A percentile compares a stretch with the other conserved stretches of the same genome.
Conservation (phyloP, 2,329 filamentous ascomycete genomes). For the Annulohypoxylon truncatum region DNA sequence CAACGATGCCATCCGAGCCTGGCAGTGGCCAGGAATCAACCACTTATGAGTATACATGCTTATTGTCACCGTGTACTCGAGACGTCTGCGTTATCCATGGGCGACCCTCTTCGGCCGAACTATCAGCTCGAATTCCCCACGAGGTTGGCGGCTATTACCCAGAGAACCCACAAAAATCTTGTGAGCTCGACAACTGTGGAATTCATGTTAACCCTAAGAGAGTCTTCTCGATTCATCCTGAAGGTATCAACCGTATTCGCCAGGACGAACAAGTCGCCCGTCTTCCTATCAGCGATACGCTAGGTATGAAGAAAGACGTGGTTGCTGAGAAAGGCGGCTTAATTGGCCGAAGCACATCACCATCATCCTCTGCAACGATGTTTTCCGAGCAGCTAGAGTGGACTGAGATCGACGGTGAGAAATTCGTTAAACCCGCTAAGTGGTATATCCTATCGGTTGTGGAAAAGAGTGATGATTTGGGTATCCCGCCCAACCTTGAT, state of each 20-base stretch:
- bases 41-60: neutral
- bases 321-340: neutral
- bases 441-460: neutral
- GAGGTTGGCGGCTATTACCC: neutral
- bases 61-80: neutral
- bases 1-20: no score
- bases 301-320: neutral
- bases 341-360: no score
- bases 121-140: neutral
- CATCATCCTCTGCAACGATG: no score
- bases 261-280: neutral
- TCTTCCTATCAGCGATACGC: neutral
- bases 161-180: neutral
- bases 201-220: neutral
- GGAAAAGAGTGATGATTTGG: neutral
- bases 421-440: neutral
- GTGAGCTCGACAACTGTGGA: neutral
- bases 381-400: neutral
- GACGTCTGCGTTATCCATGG: constrained; percentile 8
- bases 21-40: neutral
- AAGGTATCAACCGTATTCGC: neutral
- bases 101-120: neutral
- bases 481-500: neutral
- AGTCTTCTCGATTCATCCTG: neutral
- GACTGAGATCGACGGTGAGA: neutral